Evolutionary conservation across 805 yeast genomes (phyloP).

Genomic region (Huiozyma naganishii): DNA sequence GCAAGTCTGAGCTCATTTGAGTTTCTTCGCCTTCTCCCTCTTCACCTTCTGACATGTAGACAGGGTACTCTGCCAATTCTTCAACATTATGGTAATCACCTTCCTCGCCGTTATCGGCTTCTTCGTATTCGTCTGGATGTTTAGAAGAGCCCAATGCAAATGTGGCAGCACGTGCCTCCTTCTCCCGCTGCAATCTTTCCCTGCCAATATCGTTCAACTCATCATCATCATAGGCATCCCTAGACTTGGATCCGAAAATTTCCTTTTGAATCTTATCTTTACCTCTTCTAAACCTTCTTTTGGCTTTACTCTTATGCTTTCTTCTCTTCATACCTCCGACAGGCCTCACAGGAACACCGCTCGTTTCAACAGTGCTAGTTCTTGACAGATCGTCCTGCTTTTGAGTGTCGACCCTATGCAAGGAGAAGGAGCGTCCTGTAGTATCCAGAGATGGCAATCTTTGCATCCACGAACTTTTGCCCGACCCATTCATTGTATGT

Average conservation of each 20-base stretch:
- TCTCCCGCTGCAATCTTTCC: conserved; percentile 32
- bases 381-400: conserved; percentile 11
- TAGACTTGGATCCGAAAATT: conserved; percentile 4
- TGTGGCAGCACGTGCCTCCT: conserved; percentile 34
- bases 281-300: conserved; percentile 27
- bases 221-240: conserved; percentile 13
- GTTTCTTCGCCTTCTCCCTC: conserved; percentile 2
- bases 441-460: conserved; percentile 72
- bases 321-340: conserved; percentile 65
- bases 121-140: conserved; percentile 4
- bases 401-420: conserved; percentile 69
- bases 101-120: conserved; percentile 1
- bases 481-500: conserved; percentile 44
- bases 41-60: conserved; percentile 1
- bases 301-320: conserved; percentile 28
- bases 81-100: conserved; percentile 2
- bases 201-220: conserved; percentile 24
- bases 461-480: conserved; percentile 63
- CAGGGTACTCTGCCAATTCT: conserved; percentile 2
- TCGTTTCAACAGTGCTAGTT: conserved; percentile 43
- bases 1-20: background rate
- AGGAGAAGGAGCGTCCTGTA: conserved; percentile 60
- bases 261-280: conserved; percentile 4
- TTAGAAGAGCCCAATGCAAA: conserved; percentile 29
- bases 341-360: conserved; percentile 55